Conservation (phyloP, 83 land plant genomes). For the Larix sibirica region DNA sequence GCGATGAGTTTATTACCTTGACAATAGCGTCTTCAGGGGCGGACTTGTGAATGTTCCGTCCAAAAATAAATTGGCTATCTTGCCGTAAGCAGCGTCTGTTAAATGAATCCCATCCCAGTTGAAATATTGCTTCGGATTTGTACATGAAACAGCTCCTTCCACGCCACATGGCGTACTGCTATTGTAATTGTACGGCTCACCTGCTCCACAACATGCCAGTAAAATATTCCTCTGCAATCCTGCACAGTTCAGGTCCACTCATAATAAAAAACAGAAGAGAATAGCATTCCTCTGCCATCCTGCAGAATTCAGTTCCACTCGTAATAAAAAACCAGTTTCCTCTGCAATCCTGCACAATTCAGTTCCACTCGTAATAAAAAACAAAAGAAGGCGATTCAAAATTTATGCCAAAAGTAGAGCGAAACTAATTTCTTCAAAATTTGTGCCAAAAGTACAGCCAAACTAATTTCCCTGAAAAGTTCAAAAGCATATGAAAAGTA, state of each 20-base stretch:
- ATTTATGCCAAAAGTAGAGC: no score
- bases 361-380: no score
- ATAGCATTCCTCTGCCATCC: not conserved
- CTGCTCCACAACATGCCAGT: constrained; percentile 49
- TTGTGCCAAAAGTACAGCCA: no score
- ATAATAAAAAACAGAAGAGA: no score
- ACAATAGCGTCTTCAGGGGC: not conserved
- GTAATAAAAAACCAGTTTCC: not conserved
- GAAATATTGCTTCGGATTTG: constrained; percentile 25
- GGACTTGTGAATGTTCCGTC: not conserved
- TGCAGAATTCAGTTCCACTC: no score
- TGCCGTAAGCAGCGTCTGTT: constrained; percentile 27
- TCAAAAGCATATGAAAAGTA: no score
- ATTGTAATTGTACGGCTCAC: constrained; percentile 33
- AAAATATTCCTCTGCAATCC: not conserved
- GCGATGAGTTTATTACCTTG: no score
- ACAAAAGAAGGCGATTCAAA: no score
- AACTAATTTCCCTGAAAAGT: no score
- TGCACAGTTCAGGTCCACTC: no score
- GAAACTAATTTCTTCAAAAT: no score
- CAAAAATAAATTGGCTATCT: not conserved
- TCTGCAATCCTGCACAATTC: no score
- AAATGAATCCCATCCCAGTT: constrained; percentile 52
- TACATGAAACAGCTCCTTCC: constrained; percentile 16
- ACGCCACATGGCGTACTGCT: constrained; percentile 25